Conservation (phyloP, 1,284 basidiomycete species). For the Ceratobasidium sp. region DNA sequence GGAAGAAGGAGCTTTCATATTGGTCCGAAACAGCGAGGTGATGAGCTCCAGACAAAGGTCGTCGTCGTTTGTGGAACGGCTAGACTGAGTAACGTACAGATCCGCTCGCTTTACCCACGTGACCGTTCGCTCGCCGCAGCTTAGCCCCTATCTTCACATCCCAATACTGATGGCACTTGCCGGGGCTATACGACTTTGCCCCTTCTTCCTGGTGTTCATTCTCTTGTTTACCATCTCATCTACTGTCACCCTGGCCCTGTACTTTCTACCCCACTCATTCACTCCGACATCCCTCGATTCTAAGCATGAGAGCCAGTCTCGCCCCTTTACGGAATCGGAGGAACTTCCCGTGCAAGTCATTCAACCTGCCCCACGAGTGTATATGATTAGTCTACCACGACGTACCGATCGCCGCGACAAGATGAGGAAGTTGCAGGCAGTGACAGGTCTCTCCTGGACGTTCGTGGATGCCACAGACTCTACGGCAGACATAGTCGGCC, state of each 20-base stretch:
- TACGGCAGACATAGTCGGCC: conserved; percentile 36
- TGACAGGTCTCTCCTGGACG: conserved; percentile 50
- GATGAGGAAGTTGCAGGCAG: conserved; percentile 50
- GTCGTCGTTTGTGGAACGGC: conserved; percentile 25
- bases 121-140: conserved; percentile 1
- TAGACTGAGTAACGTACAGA: conserved; percentile 13
- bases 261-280: conserved; percentile 35
- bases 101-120: conserved; percentile 16
- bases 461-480: conserved; percentile 50
- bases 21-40: conserved; percentile 31
- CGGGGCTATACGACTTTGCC: conserved; percentile 23
- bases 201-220: conserved; percentile 24
- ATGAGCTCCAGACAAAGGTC: conserved; percentile 29
- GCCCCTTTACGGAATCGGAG: conserved; percentile 18
- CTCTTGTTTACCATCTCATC: conserved; percentile 19
- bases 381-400: conserved; percentile 51
- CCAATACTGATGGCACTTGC: conserved; percentile 38
- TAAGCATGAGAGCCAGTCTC: conserved; percentile 30
- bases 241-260: conserved; percentile 28
- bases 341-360: conserved; percentile 21
- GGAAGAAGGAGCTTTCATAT: conserved; percentile 16
- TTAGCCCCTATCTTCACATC: conserved; percentile 40
- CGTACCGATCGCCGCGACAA: conserved; percentile 50
- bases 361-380: conserved; percentile 49
- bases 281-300: conserved; percentile 33